Base-by-base conservation (phyloP, 306 rosid species). In the Chamaecrista fasciculata region DNA sequence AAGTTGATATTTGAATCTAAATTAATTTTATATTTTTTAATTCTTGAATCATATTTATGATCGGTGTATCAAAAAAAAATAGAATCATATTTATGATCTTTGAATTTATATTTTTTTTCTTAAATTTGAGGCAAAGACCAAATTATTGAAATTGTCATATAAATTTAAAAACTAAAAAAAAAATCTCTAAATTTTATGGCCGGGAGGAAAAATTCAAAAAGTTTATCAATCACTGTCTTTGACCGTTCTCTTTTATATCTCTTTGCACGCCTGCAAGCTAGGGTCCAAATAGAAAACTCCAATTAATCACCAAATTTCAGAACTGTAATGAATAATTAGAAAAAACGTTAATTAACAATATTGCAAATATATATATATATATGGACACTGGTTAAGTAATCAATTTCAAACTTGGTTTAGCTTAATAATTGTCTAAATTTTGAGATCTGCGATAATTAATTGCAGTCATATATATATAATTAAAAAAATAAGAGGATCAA, bases 391-490 rank as follows among this genome's bases (percentile, higher is more conserved):
- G 7, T 36, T 25, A 70, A 44, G 25, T 10, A 60, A 26, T n/a
- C 3, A 53, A 46, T 19, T 51, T 42, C 34, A 42, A 40, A 43
- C 19, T 62, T 28, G 19, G 16, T 26, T 18, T 26, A 19, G 48
- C 34, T 62, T 36, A 14, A 28, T 50, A 18, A 26, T 19, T 16
- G 31, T 61, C 51, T 29, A 42, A 14, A 40, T 28, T 68, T 19
- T 29, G 66, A 69, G 75, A 76, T 62, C 66, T 52, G 71, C 16
- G 16, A 76, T 61, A 10, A 42, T 48, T 50, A 75, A 67, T 24
- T 75, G 63, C 62, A 8, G 46, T 9, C 0, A 26, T 28, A 44
- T 31, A 1, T 28, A 44, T 34, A 1, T 5, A 28, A 64, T 16
- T 29, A 18, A 34, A 46, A 37, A 36, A 49, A 28, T 49, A 39